phyloP scores from a whole-genome alignment of 176 grass and related monocot genomes.

The Musa beccarii region DNA sequence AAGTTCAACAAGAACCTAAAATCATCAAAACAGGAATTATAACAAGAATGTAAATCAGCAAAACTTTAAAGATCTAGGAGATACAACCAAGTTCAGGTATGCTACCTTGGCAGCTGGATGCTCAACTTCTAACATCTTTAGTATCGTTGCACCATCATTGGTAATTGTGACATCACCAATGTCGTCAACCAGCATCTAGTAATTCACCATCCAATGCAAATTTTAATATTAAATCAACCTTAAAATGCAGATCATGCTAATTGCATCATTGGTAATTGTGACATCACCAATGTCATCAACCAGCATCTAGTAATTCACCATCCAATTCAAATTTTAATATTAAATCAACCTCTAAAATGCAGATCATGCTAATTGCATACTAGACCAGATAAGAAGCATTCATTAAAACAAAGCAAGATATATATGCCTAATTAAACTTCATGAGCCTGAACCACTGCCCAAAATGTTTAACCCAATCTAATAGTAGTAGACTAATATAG shows the following conservation, averaged over 20 bases:
- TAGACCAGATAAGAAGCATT: too few species aligned
- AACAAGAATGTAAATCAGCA: neutral
- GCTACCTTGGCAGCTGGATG: slow-evolving; percentile 80
- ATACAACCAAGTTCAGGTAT: neutral
- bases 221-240: neutral
- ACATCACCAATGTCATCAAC: slow-evolving; percentile 96
- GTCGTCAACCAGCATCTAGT: slow-evolving; percentile 85
- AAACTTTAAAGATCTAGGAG: neutral
- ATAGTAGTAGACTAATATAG: too few species aligned
- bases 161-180: slow-evolving; percentile 96
- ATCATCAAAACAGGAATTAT: slow-evolving; percentile 13
- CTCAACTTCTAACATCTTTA: slow-evolving; percentile 94
- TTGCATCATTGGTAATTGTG: slow-evolving; percentile 81
- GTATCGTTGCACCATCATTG: slow-evolving; percentile 90
- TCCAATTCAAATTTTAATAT: neutral
- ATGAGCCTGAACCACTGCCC: too few species aligned
- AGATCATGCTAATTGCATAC: too few species aligned
- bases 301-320: slow-evolving; percentile 43
- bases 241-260: neutral
- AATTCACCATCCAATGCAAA: neutral
- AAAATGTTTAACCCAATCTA: too few species aligned
- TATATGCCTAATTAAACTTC: too few species aligned
- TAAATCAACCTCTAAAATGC: too few species aligned
- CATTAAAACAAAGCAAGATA: too few species aligned
- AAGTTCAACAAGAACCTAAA: slow-evolving; percentile 91